phyloP scores from a whole-genome alignment of 2,329 filamentous ascomycete species.

The Penicillium sp. region DNA sequence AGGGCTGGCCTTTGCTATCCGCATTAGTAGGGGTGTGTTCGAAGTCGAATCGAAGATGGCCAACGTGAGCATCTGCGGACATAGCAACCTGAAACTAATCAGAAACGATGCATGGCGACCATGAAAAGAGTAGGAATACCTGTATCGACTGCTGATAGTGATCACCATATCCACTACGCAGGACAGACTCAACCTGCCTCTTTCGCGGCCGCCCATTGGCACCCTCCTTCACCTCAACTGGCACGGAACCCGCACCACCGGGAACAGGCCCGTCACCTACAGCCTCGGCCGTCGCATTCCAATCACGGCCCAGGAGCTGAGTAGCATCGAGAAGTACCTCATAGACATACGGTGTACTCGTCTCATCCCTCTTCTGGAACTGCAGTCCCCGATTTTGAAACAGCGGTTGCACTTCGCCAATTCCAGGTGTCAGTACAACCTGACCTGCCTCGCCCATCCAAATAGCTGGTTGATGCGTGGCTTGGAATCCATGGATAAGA shows the following conservation, averaged over 20 bases:
- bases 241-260: conserved; percentile 36
- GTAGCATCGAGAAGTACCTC: conserved; percentile 37
- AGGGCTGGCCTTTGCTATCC: conserved; percentile 18
- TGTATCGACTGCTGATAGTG: conserved; percentile 9
- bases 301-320: conserved; percentile 27
- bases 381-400: conserved; percentile 38
- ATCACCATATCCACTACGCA: background rate
- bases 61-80: conserved; percentile 39
- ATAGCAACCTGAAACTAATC: conserved; percentile 24
- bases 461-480: conserved; percentile 46
- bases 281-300: conserved; percentile 31
- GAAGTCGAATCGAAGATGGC: conserved; percentile 39
- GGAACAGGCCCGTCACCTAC: conserved; percentile 31
- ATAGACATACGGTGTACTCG: conserved; percentile 42
- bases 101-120: background rate
- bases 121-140: background rate
- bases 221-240: conserved; percentile 31
- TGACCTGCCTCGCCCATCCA: conserved; percentile 47
- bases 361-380: conserved; percentile 39
- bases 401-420: conserved; percentile 25
- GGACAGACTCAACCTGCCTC: conserved; percentile 7
- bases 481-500: conserved; percentile 44
- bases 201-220: conserved; percentile 36
- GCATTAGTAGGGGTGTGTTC: conserved; percentile 4
- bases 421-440: conserved; percentile 37